Conservation (phyloP, 202 grass and related monocot genomes). For the Brachypodium distachyon region DNA sequence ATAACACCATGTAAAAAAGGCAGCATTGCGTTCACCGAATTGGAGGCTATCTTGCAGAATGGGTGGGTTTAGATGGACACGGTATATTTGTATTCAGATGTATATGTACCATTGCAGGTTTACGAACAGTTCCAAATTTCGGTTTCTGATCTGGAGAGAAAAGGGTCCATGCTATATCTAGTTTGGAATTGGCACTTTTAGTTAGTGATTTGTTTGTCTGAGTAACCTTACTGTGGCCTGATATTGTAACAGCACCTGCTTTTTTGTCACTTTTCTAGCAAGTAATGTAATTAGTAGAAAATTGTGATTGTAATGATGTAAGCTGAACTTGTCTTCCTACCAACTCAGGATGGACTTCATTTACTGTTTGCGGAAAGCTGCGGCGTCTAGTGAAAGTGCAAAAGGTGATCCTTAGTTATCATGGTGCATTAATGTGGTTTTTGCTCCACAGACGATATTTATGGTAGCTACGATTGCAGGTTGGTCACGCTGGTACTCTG, state of each 20-base stretch:
- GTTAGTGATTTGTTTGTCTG: background rate
- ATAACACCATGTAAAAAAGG: background rate
- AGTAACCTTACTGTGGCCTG: background rate
- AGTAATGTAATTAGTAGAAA: background rate
- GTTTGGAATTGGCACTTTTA: background rate
- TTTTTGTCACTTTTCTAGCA: background rate
- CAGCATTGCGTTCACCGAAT: background rate
- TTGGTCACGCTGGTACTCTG: slow-evolving; percentile 91
- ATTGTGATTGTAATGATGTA: background rate
- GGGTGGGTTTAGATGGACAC: background rate
- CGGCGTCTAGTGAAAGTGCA: slow-evolving; percentile 84
- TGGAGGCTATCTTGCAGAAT: background rate
- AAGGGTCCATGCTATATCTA: background rate
- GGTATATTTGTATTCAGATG: background rate
- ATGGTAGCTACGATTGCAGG: slow-evolving; percentile 33
- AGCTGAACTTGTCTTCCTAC: slow-evolving; percentile 11
- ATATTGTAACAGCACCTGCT: background rate
- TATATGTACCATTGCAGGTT: background rate
- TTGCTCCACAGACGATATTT: background rate
- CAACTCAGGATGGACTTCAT: slow-evolving; percentile 89
- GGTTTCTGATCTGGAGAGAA: background rate
- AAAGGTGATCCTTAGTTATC: slow-evolving; percentile 40
- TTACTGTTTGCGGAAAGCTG: slow-evolving; percentile 97
- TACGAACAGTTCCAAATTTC: background rate
- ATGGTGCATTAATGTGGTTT: background rate